Conservation (phyloP, 2,329 filamentous ascomycete species). For the Fusarium sp. region DNA sequence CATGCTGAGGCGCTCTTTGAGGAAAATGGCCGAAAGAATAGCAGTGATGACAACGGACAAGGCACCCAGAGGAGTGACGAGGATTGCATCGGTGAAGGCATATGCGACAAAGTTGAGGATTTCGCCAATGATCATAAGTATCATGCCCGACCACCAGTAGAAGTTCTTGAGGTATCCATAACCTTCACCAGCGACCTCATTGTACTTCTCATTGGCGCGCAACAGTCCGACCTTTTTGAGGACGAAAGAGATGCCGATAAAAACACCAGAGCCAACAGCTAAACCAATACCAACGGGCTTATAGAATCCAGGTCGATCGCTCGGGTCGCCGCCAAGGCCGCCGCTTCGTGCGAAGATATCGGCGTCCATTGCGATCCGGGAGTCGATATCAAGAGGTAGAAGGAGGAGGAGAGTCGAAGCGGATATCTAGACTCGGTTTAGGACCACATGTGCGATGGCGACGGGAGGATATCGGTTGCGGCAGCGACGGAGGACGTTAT, state of each 20-base stretch:
- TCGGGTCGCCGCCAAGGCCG: conserved; percentile 22
- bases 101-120: conserved; percentile 98
- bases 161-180: conserved; percentile 97
- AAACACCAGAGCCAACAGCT: conserved; percentile 87
- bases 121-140: conserved; percentile 94
- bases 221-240: conserved; percentile 94
- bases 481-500: conserved; percentile 36
- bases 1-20: conserved; percentile 95
- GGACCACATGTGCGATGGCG: conserved; percentile 44
- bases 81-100: conserved; percentile 94
- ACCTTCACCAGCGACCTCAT: conserved; percentile 93
- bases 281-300: conserved; percentile 89
- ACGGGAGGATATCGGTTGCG: conserved; percentile 36
- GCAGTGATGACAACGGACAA: conserved; percentile 93
- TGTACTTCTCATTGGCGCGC: conserved; percentile 94
- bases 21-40: conserved; percentile 90
- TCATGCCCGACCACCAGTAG: conserved; percentile 98
- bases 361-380: conserved; percentile 38
- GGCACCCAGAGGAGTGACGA: conserved; percentile 92
- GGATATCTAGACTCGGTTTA: conserved; percentile 33
- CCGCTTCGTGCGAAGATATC: conserved; percentile 44
- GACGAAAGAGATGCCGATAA: conserved; percentile 96
- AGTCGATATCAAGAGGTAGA: conserved; percentile 6
- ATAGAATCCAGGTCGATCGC: conserved; percentile 67
- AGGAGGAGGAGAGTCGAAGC: conserved; percentile 16